These are phyloP conservation scores for Gaeumannomyces sp. DNA, from an alignment of 2,329 filamentous ascomycete species.

Conservation along the genomic window DNA sequence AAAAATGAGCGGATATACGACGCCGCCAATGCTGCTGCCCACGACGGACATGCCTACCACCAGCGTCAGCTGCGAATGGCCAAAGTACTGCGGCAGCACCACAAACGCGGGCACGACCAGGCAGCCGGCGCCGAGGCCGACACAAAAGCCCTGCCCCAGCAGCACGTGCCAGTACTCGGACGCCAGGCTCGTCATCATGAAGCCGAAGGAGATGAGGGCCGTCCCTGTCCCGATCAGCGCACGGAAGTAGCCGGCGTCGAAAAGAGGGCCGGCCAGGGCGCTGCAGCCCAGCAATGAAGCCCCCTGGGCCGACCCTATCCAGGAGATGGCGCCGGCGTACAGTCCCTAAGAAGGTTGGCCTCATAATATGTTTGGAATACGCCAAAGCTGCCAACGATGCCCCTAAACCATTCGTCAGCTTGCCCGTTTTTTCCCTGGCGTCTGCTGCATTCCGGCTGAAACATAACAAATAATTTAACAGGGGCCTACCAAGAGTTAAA, in stretches of 20 bases:
- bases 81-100: constrained; percentile 35
- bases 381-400: constrained; percentile 37
- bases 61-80: constrained; percentile 27
- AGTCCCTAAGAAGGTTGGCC: constrained; percentile 23
- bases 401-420: constrained; percentile 17
- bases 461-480: background rate
- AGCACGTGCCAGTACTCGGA: constrained; percentile 35
- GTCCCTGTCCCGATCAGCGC: constrained; percentile 33
- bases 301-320: constrained; percentile 41
- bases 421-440: background rate
- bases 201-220: constrained; percentile 37
- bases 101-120: constrained; percentile 33
- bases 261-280: constrained; percentile 37
- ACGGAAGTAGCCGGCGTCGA: constrained; percentile 40
- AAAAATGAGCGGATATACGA: constrained; percentile 18
- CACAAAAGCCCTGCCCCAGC: constrained; percentile 34
- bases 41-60: constrained; percentile 37
- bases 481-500: constrained; percentile 44
- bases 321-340: constrained; percentile 30
- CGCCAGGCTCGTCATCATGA: constrained; percentile 36
- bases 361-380: constrained; percentile 51
- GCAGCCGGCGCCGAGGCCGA: constrained; percentile 36
- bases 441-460: background rate
- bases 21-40: constrained; percentile 34
- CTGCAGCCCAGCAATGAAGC: constrained; percentile 38